These are phyloP conservation scores for Theileria luwenshuni DNA, from an alignment of 169 alveolate genomes.

Conservation along the genomic window DNA sequence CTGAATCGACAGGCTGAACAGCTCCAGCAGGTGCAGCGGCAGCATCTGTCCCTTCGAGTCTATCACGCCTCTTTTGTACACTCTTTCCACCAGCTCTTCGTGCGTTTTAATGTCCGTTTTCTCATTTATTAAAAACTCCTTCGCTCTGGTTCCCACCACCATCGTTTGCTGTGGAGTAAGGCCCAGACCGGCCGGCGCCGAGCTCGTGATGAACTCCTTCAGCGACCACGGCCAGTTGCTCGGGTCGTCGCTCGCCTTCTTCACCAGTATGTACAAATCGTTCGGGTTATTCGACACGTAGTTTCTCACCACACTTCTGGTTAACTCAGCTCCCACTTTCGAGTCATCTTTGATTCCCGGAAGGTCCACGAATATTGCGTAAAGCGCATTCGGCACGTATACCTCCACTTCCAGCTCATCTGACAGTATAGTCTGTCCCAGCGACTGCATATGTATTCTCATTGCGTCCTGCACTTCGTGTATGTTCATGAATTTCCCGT, in stretches of 20 bases:
- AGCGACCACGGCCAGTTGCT: slow-evolving; percentile 89
- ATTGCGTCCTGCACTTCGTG: slow-evolving; percentile 81
- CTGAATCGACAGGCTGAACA: slow-evolving; percentile 81
- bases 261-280: slow-evolving; percentile 84
- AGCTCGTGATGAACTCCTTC: slow-evolving; percentile 79
- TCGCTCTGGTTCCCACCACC: slow-evolving; percentile 88
- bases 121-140: slow-evolving; percentile 80
- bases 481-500: slow-evolving; percentile 71
- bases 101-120: slow-evolving; percentile 77
- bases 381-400: slow-evolving; percentile 83
- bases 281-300: slow-evolving; percentile 87
- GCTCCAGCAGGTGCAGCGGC: slow-evolving; percentile 81
- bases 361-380: slow-evolving; percentile 87
- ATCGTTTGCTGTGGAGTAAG: slow-evolving; percentile 84
- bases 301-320: slow-evolving; percentile 82
- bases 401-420: slow-evolving; percentile 85
- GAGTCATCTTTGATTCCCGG: slow-evolving; percentile 90
- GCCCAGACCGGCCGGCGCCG: slow-evolving; percentile 84
- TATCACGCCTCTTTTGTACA: slow-evolving; percentile 69
- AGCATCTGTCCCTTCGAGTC: slow-evolving; percentile 79
- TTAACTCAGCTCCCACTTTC: slow-evolving; percentile 84
- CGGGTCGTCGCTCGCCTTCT: slow-evolving; percentile 88
- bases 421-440: slow-evolving; percentile 74
- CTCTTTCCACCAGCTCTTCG: slow-evolving; percentile 81
- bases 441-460: slow-evolving; percentile 76